Percentiles rank a stretch among this genome's conserved stretches.
Evolutionary conservation across 345 rosid genomes (phyloP).

Genomic region (Psidium guajava): DNA sequence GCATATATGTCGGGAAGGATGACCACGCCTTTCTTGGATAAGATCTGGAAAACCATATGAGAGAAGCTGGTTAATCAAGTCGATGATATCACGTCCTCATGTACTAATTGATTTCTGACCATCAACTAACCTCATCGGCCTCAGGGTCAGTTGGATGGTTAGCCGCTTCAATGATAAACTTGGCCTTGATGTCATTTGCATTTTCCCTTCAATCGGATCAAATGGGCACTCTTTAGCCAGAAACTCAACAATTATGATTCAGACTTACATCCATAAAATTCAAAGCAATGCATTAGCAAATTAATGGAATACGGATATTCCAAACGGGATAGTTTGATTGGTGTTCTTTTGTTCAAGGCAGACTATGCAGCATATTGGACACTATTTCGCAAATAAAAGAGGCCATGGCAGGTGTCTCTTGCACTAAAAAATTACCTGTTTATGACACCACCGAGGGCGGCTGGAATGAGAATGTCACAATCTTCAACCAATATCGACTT

Average conservation of each 20-base stretch:
- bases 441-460: slow-evolving; percentile 94
- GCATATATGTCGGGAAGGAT: slow-evolving; percentile 96
- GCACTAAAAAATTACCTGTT: slow-evolving; percentile 41
- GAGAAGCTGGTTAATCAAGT: neutral
- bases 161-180: slow-evolving; percentile 86
- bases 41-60: slow-evolving; percentile 28
- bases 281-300: neutral
- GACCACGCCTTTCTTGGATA: slow-evolving; percentile 74
- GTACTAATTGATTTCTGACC: neutral
- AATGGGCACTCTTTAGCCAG: neutral
- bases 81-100: neutral
- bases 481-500: slow-evolving; percentile 63
- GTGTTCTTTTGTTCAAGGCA: neutral
- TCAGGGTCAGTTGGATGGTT: slow-evolving; percentile 99
- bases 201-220: slow-evolving; percentile 42
- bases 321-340: neutral
- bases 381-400: neutral
- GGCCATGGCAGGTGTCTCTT: neutral
- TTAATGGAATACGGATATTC: neutral
- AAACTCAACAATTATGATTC: neutral
- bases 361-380: neutral
- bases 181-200: slow-evolving; percentile 80
- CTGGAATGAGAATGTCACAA: slow-evolving; percentile 82
- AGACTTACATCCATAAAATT: neutral
- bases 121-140: slow-evolving; percentile 67